These are phyloP conservation scores for Pythium angustatum DNA, from an alignment of 352 stramenopile genomes.

Conservation along the genomic window DNA sequence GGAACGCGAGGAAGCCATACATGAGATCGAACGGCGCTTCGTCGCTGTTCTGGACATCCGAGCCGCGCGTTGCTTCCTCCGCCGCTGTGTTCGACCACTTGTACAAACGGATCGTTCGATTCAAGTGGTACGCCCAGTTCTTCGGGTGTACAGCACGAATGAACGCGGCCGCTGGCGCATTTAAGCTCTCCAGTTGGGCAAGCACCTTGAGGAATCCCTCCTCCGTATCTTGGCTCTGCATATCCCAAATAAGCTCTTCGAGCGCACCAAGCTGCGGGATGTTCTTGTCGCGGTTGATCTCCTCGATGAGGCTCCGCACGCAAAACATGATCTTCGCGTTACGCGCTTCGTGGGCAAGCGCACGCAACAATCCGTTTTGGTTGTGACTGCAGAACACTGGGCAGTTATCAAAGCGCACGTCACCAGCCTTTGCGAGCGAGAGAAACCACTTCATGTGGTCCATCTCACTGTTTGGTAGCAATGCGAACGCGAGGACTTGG, in stretches of 20 bases:
- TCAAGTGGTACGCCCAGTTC: conserved; percentile 69
- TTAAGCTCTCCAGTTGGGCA: conserved; percentile 52
- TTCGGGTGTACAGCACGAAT: conserved; percentile 58
- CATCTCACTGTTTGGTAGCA: conserved; percentile 63
- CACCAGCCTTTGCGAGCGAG: conserved; percentile 47
- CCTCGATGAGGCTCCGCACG: conserved; percentile 60
- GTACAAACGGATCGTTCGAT: conserved; percentile 63
- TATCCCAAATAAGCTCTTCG: conserved; percentile 64
- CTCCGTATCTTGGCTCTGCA: conserved; percentile 60
- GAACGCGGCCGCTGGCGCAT: conserved; percentile 53
- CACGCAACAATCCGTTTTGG: conserved; percentile 58
- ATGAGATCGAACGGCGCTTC: conserved; percentile 81
- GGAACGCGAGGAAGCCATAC: conserved; percentile 75
- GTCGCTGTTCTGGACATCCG: conserved; percentile 61
- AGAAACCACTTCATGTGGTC: conserved; percentile 83
- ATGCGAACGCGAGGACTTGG: conserved; percentile 66
- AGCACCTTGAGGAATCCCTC: conserved; percentile 55
- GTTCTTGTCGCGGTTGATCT: conserved; percentile 76
- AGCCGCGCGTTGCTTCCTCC: conserved; percentile 55
- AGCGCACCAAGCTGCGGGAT: conserved; percentile 61
- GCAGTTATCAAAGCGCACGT: conserved; percentile 46
- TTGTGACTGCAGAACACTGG: conserved; percentile 65
- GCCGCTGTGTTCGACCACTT: conserved; percentile 66
- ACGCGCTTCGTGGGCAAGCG: conserved; percentile 48
- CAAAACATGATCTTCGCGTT: conserved; percentile 75